These are phyloP conservation scores for Linnemannia elongata DNA, from an alignment of 192 early-diverging fungal genomes.

Conservation along the genomic window DNA sequence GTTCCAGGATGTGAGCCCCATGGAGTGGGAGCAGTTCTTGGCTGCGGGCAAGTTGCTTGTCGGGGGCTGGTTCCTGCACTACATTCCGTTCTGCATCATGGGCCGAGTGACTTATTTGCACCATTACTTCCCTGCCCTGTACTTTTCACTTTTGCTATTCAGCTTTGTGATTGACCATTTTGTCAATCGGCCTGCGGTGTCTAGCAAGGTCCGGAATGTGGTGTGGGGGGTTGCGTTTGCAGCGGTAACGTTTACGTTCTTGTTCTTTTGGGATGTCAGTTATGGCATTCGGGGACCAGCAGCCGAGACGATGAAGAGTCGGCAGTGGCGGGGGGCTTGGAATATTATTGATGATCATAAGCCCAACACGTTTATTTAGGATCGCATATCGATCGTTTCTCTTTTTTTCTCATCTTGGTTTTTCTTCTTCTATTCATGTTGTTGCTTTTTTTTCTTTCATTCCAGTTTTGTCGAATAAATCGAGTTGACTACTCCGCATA, in stretches of 20 bases:
- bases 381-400: background rate
- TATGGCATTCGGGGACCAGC: constrained; percentile 87
- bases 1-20: constrained; percentile 64
- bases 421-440: background rate
- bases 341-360: constrained; percentile 78
- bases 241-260: constrained; percentile 68
- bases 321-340: constrained; percentile 84
- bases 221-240: constrained; percentile 61
- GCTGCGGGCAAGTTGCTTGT: constrained; percentile 80
- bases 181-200: constrained; percentile 4
- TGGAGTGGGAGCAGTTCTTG: constrained; percentile 78
- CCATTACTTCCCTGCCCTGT: constrained; percentile 97
- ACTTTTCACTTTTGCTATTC: constrained; percentile 90
- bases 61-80: constrained; percentile 95
- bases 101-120: constrained; percentile 97
- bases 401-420: background rate
- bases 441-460: background rate
- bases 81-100: constrained; percentile 95
- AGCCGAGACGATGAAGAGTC: constrained; percentile 62
- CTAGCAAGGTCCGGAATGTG: constrained; percentile 28
- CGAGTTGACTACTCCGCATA: too few relatives aligned
- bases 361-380: constrained; percentile 38
- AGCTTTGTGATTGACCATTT: constrained; percentile 85
- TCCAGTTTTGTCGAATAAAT: background rate
- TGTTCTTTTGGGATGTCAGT: constrained; percentile 84